phyloP scores from a whole-genome alignment of 2,329 filamentous ascomycete genomes.

The Aspergillus ruber region DNA sequence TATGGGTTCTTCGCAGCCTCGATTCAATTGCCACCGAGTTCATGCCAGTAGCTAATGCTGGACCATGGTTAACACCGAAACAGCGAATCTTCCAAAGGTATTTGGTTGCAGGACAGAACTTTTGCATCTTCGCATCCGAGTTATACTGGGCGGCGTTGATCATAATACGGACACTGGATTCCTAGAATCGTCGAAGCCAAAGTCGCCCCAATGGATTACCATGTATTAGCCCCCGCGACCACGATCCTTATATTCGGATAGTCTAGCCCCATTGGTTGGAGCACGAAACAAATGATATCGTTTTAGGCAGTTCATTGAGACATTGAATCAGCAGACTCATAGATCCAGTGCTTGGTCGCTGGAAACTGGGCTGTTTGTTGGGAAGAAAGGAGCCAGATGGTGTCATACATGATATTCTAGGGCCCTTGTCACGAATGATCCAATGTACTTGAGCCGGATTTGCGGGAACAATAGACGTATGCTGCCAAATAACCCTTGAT shows the following conservation, averaged over 20 bases:
- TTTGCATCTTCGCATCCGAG: neutral
- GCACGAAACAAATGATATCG: neutral
- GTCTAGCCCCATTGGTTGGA: neutral
- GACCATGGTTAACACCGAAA: neutral
- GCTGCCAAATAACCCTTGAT: neutral
- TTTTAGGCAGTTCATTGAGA: neutral
- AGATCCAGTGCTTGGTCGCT: neutral
- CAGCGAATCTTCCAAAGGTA: neutral
- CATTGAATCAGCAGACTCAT: neutral
- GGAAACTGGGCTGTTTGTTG: neutral
- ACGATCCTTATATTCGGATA: neutral
- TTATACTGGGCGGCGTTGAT: neutral
- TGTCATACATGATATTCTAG: neutral
- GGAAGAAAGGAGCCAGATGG: neutral
- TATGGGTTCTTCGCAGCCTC: neutral
- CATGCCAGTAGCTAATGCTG: neutral
- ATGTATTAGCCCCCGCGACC: neutral
- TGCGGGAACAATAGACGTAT: neutral
- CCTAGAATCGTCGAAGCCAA: too few relatives aligned
- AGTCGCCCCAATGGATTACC: neutral
- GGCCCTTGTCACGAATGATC: neutral
- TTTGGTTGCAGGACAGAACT: neutral
- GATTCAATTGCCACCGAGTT: neutral
- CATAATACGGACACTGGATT: neutral
- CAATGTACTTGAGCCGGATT: neutral